Percentiles rank a stretch among this genome's conserved stretches.
phyloP scores from a whole-genome alignment of 768 basidiomycete genomes.

The Pluteus cervinus region DNA sequence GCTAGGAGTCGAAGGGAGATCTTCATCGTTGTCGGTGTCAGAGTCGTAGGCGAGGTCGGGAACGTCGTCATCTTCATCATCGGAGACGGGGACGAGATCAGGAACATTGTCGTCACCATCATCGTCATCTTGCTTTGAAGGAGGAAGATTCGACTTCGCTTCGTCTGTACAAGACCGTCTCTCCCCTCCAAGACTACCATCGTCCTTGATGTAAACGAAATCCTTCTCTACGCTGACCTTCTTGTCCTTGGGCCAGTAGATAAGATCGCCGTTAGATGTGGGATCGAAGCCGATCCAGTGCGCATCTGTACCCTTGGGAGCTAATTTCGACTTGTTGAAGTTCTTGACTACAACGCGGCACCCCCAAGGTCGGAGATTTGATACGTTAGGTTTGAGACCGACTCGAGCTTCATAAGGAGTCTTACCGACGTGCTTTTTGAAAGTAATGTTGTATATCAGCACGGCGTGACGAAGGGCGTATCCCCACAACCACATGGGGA shows the following conservation, averaged over 20 bases:
- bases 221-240: slow-evolving; percentile 16
- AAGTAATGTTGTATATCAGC: slow-evolving; percentile 23
- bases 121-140: not conserved
- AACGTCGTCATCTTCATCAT: too few relatives aligned
- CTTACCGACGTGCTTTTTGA: slow-evolving; percentile 11
- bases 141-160: not conserved
- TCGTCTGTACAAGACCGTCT: not conserved
- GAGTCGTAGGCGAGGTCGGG: too few relatives aligned
- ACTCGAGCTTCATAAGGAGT: slow-evolving; percentile 11
- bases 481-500: slow-evolving; percentile 26
- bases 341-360: slow-evolving; percentile 16
- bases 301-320: slow-evolving; percentile 10
- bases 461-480: slow-evolving; percentile 19
- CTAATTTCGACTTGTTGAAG: slow-evolving; percentile 14
- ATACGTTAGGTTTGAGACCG: slow-evolving; percentile 19
- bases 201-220: not conserved
- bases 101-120: not conserved
- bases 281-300: slow-evolving; percentile 22
- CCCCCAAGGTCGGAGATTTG: slow-evolving; percentile 18
- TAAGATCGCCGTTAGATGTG: slow-evolving; percentile 15
- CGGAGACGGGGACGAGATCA: too few relatives aligned
- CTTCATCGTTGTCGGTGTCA: too few relatives aligned
- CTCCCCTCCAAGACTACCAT: too few relatives aligned
- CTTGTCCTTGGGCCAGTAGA: slow-evolving; percentile 23
- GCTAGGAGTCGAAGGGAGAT: too few relatives aligned